Conservation (phyloP, 1,284 basidiomycete species). For the Microbotryum scabiosae region DNA sequence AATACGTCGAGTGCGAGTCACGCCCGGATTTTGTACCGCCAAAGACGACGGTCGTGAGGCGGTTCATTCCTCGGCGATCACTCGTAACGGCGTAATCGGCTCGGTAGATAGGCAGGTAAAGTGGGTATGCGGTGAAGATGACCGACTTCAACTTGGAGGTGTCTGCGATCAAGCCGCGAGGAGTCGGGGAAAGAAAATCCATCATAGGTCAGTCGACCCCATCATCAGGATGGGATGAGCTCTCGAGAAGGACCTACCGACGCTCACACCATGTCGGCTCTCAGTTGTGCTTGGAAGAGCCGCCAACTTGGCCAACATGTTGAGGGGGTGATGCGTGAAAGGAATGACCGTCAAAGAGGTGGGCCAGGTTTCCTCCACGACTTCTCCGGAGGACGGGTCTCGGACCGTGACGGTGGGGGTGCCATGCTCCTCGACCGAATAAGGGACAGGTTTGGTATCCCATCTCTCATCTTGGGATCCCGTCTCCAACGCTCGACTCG, state of each 20-base stretch:
- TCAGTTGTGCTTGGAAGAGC: constrained; percentile 7
- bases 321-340: constrained; percentile 16
- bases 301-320: constrained; percentile 11
- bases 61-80: no score
- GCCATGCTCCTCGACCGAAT: constrained; percentile 6
- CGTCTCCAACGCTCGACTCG: background rate
- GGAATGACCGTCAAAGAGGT: constrained; percentile 11
- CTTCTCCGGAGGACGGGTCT: background rate
- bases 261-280: constrained; percentile 2
- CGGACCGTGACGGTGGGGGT: background rate
- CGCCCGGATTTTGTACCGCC: no score
- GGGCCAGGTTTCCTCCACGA: background rate
- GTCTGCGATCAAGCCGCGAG: background rate
- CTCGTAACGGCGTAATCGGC: constrained; percentile 12
- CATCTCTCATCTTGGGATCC: background rate
- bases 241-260: background rate
- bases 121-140: constrained; percentile 18
- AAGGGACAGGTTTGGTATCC: constrained; percentile 6
- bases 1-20: no score
- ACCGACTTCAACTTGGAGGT: constrained; percentile 9
- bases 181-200: background rate
- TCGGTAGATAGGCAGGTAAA: constrained; percentile 22
- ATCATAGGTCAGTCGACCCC: no score
- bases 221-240: background rate
- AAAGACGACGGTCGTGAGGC: no score